phyloP scores from a whole-genome alignment of 2,329 filamentous ascomycete species.

The Neurospora sp. region DNA sequence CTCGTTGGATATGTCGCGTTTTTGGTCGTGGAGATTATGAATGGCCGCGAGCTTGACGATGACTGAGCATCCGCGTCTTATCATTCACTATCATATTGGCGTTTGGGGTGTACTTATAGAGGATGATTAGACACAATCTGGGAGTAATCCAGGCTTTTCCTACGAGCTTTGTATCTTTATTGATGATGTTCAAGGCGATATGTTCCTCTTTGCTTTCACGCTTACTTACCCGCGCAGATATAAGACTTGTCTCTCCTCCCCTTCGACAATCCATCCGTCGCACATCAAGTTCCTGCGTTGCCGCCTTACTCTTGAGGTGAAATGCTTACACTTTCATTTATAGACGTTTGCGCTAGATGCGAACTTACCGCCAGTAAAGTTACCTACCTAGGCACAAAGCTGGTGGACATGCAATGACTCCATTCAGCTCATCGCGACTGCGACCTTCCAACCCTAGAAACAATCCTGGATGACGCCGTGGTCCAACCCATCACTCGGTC shows the following conservation, averaged over 20 bases:
- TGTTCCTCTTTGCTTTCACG: neutral
- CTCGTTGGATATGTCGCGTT: constrained; percentile 23
- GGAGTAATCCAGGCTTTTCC: neutral
- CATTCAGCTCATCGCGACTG: neutral
- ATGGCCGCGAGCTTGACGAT: constrained; percentile 9
- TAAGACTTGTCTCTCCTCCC: neutral
- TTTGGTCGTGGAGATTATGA: constrained; percentile 15
- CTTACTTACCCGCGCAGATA: neutral
- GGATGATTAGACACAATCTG: neutral
- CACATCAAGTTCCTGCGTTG: neutral
- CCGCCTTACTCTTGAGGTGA: too few relatives aligned
- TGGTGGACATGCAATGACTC: neutral
- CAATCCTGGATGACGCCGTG: neutral
- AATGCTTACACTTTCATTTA: too few relatives aligned
- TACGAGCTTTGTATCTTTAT: neutral
- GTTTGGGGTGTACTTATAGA: neutral
- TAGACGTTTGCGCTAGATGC: neutral
- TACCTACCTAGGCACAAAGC: neutral
- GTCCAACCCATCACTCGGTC: neutral
- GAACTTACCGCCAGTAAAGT: neutral
- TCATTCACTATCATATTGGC: neutral
- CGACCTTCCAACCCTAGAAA: neutral
- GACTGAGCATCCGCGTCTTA: constrained; percentile 2
- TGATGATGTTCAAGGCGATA: neutral
- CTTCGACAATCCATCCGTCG: neutral